Evolutionary conservation across 2,329 filamentous ascomycete genomes (phyloP).

Genomic region (Cladosporium sp.): DNA sequence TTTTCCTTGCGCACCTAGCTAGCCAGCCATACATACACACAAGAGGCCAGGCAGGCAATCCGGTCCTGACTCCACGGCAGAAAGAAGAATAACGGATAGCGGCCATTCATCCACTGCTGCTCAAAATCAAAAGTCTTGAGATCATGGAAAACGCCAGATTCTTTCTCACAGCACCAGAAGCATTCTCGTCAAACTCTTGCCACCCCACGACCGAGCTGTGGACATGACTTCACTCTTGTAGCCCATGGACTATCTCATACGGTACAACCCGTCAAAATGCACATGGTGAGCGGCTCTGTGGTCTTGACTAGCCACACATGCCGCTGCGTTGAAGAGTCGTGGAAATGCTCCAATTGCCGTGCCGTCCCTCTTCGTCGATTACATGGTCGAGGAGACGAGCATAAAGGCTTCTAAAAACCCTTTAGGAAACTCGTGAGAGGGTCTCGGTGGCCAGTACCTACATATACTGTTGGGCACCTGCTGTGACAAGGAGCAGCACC

Average conservation of each 20-base stretch:
- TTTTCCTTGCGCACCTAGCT: not conserved
- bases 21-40: not conserved
- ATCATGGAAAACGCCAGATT: not conserved
- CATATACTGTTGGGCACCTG: slow-evolving; percentile 9
- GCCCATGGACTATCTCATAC: not conserved
- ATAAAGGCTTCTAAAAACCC: not conserved
- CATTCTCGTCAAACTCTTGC: too few species aligned
- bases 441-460: too few species aligned
- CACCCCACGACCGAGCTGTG: not conserved
- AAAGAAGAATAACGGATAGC: not conserved
- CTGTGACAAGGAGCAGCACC: not conserved
- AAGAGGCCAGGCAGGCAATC: not conserved
- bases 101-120: not conserved
- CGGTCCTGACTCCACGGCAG: not conserved
- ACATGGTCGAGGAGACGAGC: not conserved
- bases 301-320: not conserved
- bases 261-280: not conserved
- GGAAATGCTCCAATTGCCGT: not conserved
- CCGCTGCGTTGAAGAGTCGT: not conserved
- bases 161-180: too few species aligned
- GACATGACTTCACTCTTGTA: not conserved
- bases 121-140: not conserved
- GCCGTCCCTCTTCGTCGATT: not conserved
- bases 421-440: not conserved
- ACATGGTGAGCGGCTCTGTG: not conserved